Evolutionary conservation across 1,139 yeast species (phyloP).

Genomic region (Sugiyamaella japonica): DNA sequence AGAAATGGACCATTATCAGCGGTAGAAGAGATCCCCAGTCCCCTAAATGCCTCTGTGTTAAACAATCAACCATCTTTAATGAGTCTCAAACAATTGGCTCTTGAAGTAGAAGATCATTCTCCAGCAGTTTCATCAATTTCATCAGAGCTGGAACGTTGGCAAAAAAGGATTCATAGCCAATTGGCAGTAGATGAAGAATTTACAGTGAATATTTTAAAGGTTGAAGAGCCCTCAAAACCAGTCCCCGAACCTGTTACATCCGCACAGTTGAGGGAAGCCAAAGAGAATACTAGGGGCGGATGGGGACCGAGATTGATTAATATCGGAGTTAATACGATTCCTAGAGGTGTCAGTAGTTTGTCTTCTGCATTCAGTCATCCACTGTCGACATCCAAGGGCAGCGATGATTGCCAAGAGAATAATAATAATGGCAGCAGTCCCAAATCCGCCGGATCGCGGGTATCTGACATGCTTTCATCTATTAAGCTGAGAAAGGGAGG

Average conservation of each 20-base stretch:
- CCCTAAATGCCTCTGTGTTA: neutral
- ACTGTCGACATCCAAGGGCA: neutral
- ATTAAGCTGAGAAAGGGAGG: conserved; percentile 1
- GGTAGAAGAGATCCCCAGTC: conserved; percentile 1
- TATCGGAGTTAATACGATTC: conserved; percentile 9
- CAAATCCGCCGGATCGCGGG: conserved; percentile 5
- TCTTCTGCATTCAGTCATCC: conserved; percentile 5
- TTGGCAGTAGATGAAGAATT: conserved; percentile 9
- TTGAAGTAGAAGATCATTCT: neutral
- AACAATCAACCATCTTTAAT: no score
- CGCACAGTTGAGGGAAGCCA: neutral
- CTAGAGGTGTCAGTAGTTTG: conserved; percentile 9
- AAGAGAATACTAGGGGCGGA: conserved; percentile 1
- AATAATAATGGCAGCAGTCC: conserved; percentile 4
- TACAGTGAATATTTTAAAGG: conserved; percentile 2
- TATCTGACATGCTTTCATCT: conserved; percentile 6
- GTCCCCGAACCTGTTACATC: conserved; percentile 9
- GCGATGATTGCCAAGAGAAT: neutral
- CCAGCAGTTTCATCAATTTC: neutral
- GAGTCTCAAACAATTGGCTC: neutral
- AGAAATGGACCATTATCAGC: neutral
- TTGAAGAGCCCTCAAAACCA: conserved; percentile 1
- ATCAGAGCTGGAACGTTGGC: conserved; percentile 3
- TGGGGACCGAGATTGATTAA: conserved; percentile 13
- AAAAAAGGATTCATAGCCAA: neutral